phyloP scores from a whole-genome alignment of 1,284 basidiomycete genomes.

The Ustanciosporium gigantosporum region DNA sequence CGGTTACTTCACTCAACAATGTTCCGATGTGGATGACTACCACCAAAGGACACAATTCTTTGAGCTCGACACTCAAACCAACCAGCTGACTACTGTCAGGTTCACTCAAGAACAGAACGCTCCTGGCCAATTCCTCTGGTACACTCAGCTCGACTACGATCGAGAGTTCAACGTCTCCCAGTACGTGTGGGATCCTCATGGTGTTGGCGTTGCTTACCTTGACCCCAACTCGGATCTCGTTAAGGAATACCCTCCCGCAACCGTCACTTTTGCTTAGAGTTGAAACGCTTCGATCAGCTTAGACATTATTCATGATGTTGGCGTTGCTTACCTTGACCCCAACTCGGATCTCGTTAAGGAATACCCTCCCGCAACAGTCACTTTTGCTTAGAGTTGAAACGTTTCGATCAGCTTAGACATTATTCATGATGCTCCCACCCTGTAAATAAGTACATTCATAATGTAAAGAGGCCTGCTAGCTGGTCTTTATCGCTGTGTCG shows the following conservation, averaged over 20 bases:
- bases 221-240: conserved; percentile 8
- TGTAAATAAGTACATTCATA: no score
- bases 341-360: conserved; percentile 10
- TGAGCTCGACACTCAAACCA: conserved; percentile 5
- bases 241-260: conserved; percentile 13
- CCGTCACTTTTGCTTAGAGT: conserved; percentile 5
- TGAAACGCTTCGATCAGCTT: no score
- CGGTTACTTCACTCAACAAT: conserved; percentile 3
- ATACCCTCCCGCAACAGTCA: conserved; percentile 16
- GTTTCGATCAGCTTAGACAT: no score
- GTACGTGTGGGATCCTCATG: conserved; percentile 6
- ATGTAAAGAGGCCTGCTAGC: no score
- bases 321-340: conserved; percentile 2
- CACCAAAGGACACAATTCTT: conserved; percentile 1
- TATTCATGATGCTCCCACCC: no score
- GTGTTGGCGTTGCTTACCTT: conserved; percentile 5
- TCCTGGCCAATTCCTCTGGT: conserved; percentile 1
- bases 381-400: conserved; percentile 3
- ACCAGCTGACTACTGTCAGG: conserved; percentile 3
- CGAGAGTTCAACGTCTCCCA: conserved; percentile 12
- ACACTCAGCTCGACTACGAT: conserved; percentile 11
- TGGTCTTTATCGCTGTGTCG: no score
- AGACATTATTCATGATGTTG: no score
- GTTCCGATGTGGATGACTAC: conserved; percentile 1
- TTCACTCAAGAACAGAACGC: not conserved